phyloP scores from a whole-genome alignment of 306 rosid genomes.

The Prosopis cineraria region DNA sequence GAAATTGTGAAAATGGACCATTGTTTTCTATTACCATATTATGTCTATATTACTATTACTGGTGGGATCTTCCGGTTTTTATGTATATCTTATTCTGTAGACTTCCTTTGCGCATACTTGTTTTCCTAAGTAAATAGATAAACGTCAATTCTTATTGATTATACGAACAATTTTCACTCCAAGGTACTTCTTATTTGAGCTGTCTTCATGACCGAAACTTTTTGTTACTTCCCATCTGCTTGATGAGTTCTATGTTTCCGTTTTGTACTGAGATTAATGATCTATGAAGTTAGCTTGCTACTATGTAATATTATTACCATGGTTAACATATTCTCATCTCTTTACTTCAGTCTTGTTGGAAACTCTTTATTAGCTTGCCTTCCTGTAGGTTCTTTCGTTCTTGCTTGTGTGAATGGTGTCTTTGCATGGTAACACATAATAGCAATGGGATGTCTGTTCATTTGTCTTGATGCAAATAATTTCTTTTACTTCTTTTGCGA shows the following conservation, averaged over 20 bases:
- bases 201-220: not conserved
- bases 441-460: not conserved
- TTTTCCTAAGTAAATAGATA: not conserved
- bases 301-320: not conserved
- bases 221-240: slow-evolving; percentile 1
- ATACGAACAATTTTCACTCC: not conserved
- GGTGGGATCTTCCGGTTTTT: slow-evolving; percentile 1
- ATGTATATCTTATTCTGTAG: not conserved
- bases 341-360: slow-evolving; percentile 22
- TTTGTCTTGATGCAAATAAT: slow-evolving; percentile 26
- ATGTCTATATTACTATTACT: not conserved
- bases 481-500: slow-evolving; percentile 14
- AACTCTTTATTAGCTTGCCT: slow-evolving; percentile 25
- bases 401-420: slow-evolving; percentile 17
- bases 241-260: slow-evolving; percentile 25
- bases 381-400: slow-evolving; percentile 10
- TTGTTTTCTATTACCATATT: not conserved
- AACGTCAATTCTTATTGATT: not conserved
- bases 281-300: slow-evolving; percentile 8
- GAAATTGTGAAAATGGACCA: not conserved
- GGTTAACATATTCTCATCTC: not conserved
- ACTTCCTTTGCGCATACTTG: not conserved
- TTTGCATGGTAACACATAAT: slow-evolving; percentile 22
- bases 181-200: not conserved
- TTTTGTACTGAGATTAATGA: slow-evolving; percentile 4